Conservation (phyloP, 176 grass and related monocot genomes). For the Stipa capillata region DNA sequence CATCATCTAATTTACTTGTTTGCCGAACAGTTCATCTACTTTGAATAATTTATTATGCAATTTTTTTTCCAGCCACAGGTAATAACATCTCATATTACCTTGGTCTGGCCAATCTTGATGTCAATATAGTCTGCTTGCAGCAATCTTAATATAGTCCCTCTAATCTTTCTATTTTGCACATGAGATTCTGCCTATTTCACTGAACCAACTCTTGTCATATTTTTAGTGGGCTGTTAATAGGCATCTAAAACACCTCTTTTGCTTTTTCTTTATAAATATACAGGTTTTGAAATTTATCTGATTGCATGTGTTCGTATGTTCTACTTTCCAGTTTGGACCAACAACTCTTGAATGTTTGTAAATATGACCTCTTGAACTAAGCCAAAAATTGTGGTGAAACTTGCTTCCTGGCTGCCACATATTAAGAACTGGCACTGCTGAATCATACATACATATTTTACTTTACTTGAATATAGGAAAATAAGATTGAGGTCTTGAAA, state of each 20-base stretch:
- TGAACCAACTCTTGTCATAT: not conserved
- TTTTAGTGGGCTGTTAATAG: not conserved
- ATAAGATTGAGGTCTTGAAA: constrained; percentile 30
- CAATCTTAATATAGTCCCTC: not conserved
- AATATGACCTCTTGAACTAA: constrained; percentile 18
- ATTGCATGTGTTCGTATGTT: not conserved
- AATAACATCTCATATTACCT: not conserved
- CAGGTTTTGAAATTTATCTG: too few species aligned
- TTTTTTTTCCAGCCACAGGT: not conserved
- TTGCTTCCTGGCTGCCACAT: not conserved
- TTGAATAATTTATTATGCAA: not conserved
- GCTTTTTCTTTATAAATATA: too few species aligned
- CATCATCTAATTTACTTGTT: not conserved
- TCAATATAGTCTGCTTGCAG: not conserved
- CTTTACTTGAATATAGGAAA: constrained; percentile 1
- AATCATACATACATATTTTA: not conserved
- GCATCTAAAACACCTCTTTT: not conserved
- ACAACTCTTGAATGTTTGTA: not conserved
- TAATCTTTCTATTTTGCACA: not conserved
- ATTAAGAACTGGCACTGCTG: not conserved
- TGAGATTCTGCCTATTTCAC: not conserved
- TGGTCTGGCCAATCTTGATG: not conserved
- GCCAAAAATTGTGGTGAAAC: not conserved
- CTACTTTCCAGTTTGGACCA: not conserved
- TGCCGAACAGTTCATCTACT: not conserved